Evolutionary conservation across 2,329 filamentous ascomycete species (phyloP), one percentile per base, ranked within the genome.

Genomic region (Penicillium sp.): DNA sequence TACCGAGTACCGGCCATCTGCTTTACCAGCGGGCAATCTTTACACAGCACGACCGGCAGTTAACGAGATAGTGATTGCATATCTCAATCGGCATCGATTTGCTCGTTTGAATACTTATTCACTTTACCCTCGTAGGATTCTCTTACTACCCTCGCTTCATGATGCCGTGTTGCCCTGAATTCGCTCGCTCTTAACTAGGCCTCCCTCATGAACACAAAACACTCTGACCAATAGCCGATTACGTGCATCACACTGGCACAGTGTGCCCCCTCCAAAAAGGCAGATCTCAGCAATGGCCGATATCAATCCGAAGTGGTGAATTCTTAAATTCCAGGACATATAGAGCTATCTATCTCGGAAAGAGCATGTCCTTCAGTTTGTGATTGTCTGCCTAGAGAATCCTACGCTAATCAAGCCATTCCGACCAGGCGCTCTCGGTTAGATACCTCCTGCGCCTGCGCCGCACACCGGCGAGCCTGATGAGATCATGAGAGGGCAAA

Each of bases 381-480:
- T 20, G 14, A 12, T n/a, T 20, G n/a, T 31, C 38, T 31, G 37
- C 25, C 37, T 43, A 34, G 6, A 22, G 8, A 17, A 17, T 15
- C 22, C 28, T 8, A 20, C 49, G 53, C 60, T 54, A 62, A 59
- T 49, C 47, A 31, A 51, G 47, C 25, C 39, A 41, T 15, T 37
- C 49, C 43, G 39, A 49, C 49, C 53, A 48, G 47, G 54, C 49
- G 50, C 57, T 28, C 54, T 62, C 60, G 60, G 60, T 47, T 61
- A 59, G 49, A 52, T 52, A 12, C 35, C 34, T 22, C 35, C 48
- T 54, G 54, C 47, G 38, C 35, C 48, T 54, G 54, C 47, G 38
- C 52, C 52, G 53, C 49, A 56, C 56, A 58, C n/a, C 25, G 50
- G 22, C 17, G 28, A 39, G 41, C 31, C 50, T 20, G 15, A 39